Percentiles rank a stretch among this genome's conserved stretches.
These are phyloP conservation scores for Aechmea fasciata DNA, from an alignment of 176 grass and related monocot species.

Conservation along the genomic window DNA sequence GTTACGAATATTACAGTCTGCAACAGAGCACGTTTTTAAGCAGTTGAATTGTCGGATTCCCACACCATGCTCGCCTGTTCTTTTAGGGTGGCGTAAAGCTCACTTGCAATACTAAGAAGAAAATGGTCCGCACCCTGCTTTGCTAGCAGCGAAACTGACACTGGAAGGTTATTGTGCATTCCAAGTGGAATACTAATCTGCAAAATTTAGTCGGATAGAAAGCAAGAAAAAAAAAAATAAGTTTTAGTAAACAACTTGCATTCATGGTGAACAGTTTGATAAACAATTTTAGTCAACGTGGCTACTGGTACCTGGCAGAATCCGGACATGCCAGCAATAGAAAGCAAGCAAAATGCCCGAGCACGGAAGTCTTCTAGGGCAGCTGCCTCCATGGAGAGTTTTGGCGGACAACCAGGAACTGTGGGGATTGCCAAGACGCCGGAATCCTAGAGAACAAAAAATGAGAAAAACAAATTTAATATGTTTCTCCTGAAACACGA, in stretches of 20 bases:
- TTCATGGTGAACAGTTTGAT: neutral
- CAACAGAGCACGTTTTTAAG: no score
- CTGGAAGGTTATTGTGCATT: conserved; percentile 40
- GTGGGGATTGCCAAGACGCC: conserved; percentile 70
- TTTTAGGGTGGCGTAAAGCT: conserved; percentile 45
- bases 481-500: neutral
- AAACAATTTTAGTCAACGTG: neutral
- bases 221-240: neutral
- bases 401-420: conserved; percentile 69
- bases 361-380: conserved; percentile 43
- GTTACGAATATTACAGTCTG: no score
- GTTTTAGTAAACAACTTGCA: neutral
- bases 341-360: conserved; percentile 68
- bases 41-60: conserved; percentile 15
- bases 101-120: conserved; percentile 44
- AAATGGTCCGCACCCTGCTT: conserved; percentile 50
- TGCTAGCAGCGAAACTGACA: conserved; percentile 68
- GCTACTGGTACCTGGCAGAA: conserved; percentile 61
- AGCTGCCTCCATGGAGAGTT: conserved; percentile 37
- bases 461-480: neutral
- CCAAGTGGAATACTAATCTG: conserved; percentile 76
- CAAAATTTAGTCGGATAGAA: neutral
- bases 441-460: conserved; percentile 28
- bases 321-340: conserved; percentile 64
- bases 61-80: conserved; percentile 45